A percentile compares a stretch with the other conserved stretches of the same genome.
These are phyloP conservation scores for Populus tremula DNA, from an alignment of 345 rosid genomes.

Conservation along the genomic window DNA sequence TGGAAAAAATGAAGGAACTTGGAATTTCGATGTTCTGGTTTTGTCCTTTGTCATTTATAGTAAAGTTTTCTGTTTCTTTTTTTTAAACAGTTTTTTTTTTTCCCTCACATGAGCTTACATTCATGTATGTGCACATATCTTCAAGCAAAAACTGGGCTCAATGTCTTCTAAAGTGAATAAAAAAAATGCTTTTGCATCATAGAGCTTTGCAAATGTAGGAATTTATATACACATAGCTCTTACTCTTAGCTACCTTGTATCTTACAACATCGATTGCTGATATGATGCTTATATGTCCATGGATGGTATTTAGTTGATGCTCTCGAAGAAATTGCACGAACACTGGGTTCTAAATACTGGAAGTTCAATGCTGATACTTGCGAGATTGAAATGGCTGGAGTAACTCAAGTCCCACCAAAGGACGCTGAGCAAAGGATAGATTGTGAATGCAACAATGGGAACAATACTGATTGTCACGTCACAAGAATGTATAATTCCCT, in stretches of 20 bases:
- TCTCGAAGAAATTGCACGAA: constrained; percentile 39
- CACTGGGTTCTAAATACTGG: constrained; percentile 53
- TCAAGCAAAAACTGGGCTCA: neutral
- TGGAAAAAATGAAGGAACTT: constrained; percentile 5
- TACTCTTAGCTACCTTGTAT: neutral
- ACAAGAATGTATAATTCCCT: constrained; percentile 43
- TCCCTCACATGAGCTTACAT: neutral
- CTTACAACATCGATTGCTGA: neutral
- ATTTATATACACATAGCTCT: neutral
- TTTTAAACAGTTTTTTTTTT: neutral
- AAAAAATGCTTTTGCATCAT: neutral
- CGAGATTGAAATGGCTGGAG: constrained; percentile 21
- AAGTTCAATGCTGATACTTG: constrained; percentile 47
- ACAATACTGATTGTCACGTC: constrained; percentile 45
- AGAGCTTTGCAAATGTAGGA: neutral
- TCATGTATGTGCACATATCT: neutral
- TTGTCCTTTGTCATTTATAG: neutral
- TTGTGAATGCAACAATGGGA: constrained; percentile 36
- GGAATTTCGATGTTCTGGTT: neutral
- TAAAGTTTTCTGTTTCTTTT: neutral
- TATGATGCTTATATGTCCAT: constrained; percentile 20
- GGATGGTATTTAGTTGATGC: constrained; percentile 42
- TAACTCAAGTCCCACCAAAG: constrained; percentile 13
- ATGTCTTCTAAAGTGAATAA: neutral
- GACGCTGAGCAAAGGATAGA: constrained; percentile 20